Percentiles rank a stretch among this genome's conserved stretches.
Conservation (phyloP, 148 eudicot genomes). For the Camellia granthamiana region DNA sequence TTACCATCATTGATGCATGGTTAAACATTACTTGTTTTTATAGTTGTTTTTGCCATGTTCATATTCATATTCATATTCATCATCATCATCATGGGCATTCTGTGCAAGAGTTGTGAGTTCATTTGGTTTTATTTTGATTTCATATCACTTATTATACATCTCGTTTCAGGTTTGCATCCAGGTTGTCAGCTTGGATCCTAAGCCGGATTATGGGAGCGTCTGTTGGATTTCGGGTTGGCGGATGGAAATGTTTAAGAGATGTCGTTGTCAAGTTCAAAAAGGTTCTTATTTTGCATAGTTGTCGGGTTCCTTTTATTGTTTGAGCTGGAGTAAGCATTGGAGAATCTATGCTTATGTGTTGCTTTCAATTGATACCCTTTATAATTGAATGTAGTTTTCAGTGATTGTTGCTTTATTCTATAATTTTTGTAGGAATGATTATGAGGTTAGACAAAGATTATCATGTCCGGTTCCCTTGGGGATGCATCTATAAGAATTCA, state of each 20-base stretch:
- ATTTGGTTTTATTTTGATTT: not conserved
- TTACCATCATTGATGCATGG: conserved; percentile 8
- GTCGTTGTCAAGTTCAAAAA: conserved; percentile 79
- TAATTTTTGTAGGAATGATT: not conserved
- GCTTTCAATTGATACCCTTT: not conserved
- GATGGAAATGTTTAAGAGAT: conserved; percentile 96
- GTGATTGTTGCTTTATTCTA: not conserved
- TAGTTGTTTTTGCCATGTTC: not conserved
- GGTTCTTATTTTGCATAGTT: conserved; percentile 34
- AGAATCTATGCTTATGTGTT: not conserved
- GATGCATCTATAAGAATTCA: no score
- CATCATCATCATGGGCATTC: no score
- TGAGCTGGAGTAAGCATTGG: not conserved
- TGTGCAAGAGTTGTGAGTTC: not conserved
- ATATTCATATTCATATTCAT: no score
- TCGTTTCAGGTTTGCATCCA: conserved; percentile 70
- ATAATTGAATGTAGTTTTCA: not conserved
- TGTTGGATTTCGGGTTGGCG: conserved; percentile 74
- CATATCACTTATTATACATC: not conserved
- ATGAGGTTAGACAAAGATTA: not conserved
- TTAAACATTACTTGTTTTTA: not conserved
- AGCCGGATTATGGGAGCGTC: conserved; percentile 84
- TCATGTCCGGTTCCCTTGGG: no score
- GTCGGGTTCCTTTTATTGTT: not conserved
- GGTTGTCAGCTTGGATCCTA: conserved; percentile 73